phyloP scores from a whole-genome alignment of 345 rosid species.

The Passiflora organensis region DNA sequence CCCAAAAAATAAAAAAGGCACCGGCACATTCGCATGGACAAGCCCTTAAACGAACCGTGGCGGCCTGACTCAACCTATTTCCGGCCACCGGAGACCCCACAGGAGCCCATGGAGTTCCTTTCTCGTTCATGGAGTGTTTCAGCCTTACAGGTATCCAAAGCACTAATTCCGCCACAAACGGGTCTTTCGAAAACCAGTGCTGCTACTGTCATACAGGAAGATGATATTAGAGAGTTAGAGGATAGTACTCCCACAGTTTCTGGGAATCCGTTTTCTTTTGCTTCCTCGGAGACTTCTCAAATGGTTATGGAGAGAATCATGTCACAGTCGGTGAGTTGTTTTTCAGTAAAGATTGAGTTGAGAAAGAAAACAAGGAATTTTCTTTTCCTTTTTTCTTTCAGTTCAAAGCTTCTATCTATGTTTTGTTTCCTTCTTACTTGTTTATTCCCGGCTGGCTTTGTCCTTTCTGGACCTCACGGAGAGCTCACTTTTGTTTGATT shows the following conservation, averaged over 20 bases:
- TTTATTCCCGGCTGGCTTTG: background rate
- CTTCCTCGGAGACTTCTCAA: slow-evolving; percentile 91
- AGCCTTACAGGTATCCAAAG: slow-evolving; percentile 75
- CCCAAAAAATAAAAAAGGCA: background rate
- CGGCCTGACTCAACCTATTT: slow-evolving; percentile 46
- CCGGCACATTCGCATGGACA: slow-evolving; percentile 43
- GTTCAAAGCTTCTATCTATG: background rate
- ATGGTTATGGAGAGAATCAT: slow-evolving; percentile 97
- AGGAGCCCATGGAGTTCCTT: slow-evolving; percentile 92
- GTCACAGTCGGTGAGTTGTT: slow-evolving; percentile 89
- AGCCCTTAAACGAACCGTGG: slow-evolving; percentile 51
- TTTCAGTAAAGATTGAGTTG: background rate
- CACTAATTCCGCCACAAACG: slow-evolving; percentile 51
- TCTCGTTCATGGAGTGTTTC: slow-evolving; percentile 97
- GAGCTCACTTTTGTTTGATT: background rate
- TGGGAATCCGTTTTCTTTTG: slow-evolving; percentile 61
- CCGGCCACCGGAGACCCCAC: slow-evolving; percentile 86
- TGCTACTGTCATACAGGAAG: slow-evolving; percentile 53
- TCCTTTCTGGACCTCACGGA: background rate
- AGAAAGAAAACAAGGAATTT: background rate
- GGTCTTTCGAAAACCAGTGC: slow-evolving; percentile 39
- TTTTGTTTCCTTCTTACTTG: background rate
- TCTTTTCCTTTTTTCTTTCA: background rate
- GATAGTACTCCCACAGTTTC: slow-evolving; percentile 50
- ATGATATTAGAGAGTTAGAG: slow-evolving; percentile 53